Evolutionary conservation across 1,284 basidiomycete genomes (phyloP).

Genomic region (Golubevia sp.): DNA sequence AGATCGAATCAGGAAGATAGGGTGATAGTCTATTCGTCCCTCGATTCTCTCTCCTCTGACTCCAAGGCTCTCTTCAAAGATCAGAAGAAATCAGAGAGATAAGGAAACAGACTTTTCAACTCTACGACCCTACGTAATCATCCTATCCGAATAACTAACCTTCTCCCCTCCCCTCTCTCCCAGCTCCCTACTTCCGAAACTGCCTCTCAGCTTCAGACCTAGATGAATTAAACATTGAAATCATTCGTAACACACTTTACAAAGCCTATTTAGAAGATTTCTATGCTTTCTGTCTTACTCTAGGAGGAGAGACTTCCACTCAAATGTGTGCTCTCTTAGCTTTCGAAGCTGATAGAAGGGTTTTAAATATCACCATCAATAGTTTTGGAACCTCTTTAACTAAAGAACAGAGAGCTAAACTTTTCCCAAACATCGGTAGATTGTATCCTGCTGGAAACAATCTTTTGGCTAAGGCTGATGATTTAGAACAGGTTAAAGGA

Average conservation of each 20-base stretch:
- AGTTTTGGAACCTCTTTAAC: slow-evolving; percentile 93
- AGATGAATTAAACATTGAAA: slow-evolving; percentile 99
- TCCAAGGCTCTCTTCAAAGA: no score
- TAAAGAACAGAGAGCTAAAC: slow-evolving; percentile 92
- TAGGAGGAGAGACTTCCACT: slow-evolving; percentile 83
- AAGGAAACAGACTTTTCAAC: no score
- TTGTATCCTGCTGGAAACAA: slow-evolving; percentile 97
- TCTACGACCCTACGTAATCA: no score
- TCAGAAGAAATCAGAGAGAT: no score
- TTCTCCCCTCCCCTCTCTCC: background rate
- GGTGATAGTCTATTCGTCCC: no score
- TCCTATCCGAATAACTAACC: background rate
- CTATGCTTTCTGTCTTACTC: slow-evolving; percentile 76
- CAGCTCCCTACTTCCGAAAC: slow-evolving; percentile 95
- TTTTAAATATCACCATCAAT: slow-evolving; percentile 99
- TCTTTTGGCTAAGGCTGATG: slow-evolving; percentile 88
- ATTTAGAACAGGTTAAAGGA: slow-evolving; percentile 86
- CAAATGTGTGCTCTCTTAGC: slow-evolving; percentile 86
- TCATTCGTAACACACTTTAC: slow-evolving; percentile 99
- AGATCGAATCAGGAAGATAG: no score
- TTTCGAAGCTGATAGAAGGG: slow-evolving; percentile 95
- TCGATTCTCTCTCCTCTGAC: no score
- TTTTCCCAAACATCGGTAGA: slow-evolving; percentile 91
- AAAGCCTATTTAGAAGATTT: slow-evolving; percentile 99
- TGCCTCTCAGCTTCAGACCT: slow-evolving; percentile 93